Evolutionary conservation across 2,329 filamentous ascomycete species (phyloP).

Genomic region (Harringtonia lauricola): DNA sequence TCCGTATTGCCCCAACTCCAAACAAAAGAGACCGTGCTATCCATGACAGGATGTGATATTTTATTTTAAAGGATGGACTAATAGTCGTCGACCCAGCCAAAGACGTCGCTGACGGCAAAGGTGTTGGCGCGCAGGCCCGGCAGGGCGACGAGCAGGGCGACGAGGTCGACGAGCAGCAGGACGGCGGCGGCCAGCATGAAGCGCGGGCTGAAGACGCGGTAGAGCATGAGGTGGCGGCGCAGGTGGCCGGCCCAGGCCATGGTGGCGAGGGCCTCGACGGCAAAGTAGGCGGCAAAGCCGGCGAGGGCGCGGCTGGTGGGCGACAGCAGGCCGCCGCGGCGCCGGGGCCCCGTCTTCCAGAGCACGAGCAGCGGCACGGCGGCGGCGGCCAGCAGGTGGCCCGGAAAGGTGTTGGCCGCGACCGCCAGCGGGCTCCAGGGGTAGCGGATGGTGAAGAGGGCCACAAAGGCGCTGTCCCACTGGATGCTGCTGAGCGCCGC

Average conservation of each 20-base stretch:
- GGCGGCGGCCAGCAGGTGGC: constrained; percentile 72
- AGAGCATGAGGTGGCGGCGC: constrained; percentile 89
- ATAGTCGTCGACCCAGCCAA: constrained; percentile 51
- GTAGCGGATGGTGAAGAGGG: constrained; percentile 70
- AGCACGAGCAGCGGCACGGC: constrained; percentile 72
- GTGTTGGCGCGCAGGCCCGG: constrained; percentile 66
- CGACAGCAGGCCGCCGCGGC: constrained; percentile 57
- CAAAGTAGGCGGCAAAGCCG: constrained; percentile 72
- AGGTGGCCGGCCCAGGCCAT: constrained; percentile 85
- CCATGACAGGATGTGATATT: no score
- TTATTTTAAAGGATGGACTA: no score
- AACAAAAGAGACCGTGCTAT: background rate
- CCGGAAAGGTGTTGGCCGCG: constrained; percentile 75
- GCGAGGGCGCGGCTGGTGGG: constrained; percentile 59
- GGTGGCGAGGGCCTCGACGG: constrained; percentile 71
- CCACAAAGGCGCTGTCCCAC: constrained; percentile 93
- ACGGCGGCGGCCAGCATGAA: constrained; percentile 74
- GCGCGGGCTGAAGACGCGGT: constrained; percentile 81
- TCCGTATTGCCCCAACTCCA: background rate
- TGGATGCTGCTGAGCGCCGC: constrained; percentile 80
- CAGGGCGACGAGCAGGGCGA: constrained; percentile 60
- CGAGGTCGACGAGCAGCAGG: constrained; percentile 66
- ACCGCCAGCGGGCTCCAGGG: constrained; percentile 82
- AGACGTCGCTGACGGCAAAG: constrained; percentile 72
- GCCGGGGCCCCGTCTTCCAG: constrained; percentile 80